These are phyloP conservation scores for Rasamsonia emersonii DNA, from an alignment of 2,329 filamentous ascomycete genomes.

Conservation along the genomic window DNA sequence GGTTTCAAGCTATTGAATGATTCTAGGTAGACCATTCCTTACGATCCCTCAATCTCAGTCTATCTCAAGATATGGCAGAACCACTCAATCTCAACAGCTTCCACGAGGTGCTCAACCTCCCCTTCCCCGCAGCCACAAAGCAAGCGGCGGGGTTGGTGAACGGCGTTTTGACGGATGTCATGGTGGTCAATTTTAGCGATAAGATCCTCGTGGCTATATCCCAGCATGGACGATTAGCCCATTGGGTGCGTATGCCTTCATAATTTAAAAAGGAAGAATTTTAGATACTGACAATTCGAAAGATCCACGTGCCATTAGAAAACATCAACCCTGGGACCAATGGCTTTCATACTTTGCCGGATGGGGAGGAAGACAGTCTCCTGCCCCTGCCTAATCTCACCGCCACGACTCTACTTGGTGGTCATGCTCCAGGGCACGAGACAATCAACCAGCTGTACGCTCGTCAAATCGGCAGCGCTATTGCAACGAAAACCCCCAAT, in stretches of 20 bases:
- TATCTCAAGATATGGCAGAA: conserved; percentile 16
- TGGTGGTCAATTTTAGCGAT: conserved; percentile 69
- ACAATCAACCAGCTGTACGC: conserved; percentile 81
- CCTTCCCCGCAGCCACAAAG: conserved; percentile 61
- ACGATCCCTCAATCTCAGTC: not conserved
- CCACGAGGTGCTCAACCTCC: conserved; percentile 39
- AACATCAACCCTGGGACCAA: conserved; percentile 27
- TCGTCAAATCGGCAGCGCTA: conserved; percentile 74
- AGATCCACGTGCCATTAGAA: conserved; percentile 26
- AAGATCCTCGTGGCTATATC: conserved; percentile 85
- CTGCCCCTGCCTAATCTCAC: conserved; percentile 77
- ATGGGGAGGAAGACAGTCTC: conserved; percentile 40
- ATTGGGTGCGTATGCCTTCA: conserved; percentile 63
- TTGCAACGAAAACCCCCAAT: conserved; percentile 60
- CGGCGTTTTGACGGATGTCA: conserved; percentile 62
- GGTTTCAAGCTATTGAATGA: conserved; percentile 2
- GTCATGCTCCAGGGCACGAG: conserved; percentile 69
- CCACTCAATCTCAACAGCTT: conserved; percentile 16
- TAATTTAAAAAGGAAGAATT: conserved; percentile 1
- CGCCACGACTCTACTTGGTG: conserved; percentile 78
- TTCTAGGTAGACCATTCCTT: too few relatives aligned
- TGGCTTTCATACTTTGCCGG: conserved; percentile 29
- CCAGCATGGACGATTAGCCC: conserved; percentile 74
- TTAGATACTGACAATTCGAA: conserved; percentile 6
- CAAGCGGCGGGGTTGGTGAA: conserved; percentile 55